Evolutionary conservation across 2,329 filamentous ascomycete genomes (phyloP).

Genomic region (Pyricularia sp.): DNA sequence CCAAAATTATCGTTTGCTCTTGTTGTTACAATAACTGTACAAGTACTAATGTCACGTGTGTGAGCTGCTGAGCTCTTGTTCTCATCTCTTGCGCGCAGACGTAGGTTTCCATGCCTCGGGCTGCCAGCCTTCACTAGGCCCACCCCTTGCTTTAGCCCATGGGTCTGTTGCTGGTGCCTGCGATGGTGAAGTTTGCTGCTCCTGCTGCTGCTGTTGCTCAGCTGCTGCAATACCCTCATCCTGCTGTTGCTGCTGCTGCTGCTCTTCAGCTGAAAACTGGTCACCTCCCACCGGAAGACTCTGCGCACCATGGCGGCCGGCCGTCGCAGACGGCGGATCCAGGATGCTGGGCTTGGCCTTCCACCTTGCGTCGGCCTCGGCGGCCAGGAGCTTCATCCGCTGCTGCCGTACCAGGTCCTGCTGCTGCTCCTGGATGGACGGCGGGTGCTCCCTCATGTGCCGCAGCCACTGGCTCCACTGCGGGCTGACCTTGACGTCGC

Average conservation of each 20-base stretch:
- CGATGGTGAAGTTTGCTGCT: not conserved
- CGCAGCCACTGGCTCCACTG: constrained; percentile 64
- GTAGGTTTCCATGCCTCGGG: constrained; percentile 47
- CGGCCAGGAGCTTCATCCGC: constrained; percentile 45
- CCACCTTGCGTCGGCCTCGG: constrained; percentile 55
- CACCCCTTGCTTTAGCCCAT: constrained; percentile 46
- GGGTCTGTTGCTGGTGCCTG: constrained; percentile 30
- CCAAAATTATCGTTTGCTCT: not conserved
- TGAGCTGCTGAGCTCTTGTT: constrained; percentile 4
- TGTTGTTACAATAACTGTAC: not conserved
- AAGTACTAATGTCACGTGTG: not conserved
- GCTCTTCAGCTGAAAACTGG: not conserved
- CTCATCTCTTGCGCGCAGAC: constrained; percentile 22
- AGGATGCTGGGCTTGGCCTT: constrained; percentile 44
- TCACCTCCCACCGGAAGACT: not conserved
- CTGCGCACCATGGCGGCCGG: not conserved
- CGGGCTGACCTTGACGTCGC: constrained; percentile 47
- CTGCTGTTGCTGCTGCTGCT: constrained; percentile 1
- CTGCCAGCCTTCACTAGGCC: constrained; percentile 58
- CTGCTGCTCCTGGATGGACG: constrained; percentile 46
- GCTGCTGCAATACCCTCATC: not conserved
- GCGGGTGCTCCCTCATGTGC: constrained; percentile 44
- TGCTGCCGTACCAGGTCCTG: constrained; percentile 42
- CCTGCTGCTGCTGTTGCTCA: not conserved
- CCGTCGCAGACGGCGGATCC: constrained; percentile 21